phyloP scores from a whole-genome alignment of 1,284 basidiomycete species.

The Tylopilus sp. region DNA sequence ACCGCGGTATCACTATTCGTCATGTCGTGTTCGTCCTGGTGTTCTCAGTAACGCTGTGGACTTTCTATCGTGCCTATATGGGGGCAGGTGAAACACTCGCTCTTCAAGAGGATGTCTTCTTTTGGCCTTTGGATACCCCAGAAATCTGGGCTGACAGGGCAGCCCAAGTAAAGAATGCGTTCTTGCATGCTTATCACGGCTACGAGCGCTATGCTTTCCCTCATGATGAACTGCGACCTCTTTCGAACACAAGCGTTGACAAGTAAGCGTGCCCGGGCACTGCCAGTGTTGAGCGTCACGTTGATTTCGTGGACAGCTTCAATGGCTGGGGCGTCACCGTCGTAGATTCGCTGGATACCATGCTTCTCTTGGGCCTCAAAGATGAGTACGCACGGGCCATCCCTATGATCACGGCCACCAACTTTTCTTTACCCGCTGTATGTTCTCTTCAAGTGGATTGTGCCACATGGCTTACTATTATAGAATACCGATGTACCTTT shows the following conservation, averaged over 20 bases:
- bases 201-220: slow-evolving; percentile 65
- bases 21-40: slow-evolving; percentile 38
- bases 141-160: slow-evolving; percentile 62
- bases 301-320: slow-evolving; percentile 57
- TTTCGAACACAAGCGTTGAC: slow-evolving; percentile 54
- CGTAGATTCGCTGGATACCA: slow-evolving; percentile 86
- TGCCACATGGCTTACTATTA: slow-evolving; percentile 4
- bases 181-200: slow-evolving; percentile 67
- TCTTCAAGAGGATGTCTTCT: slow-evolving; percentile 26
- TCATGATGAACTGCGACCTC: slow-evolving; percentile 66
- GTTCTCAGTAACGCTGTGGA: slow-evolving; percentile 35
- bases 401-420: slow-evolving; percentile 67
- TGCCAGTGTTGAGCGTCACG: neutral
- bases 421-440: slow-evolving; percentile 60
- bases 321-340: slow-evolving; percentile 89
- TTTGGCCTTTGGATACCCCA: slow-evolving; percentile 37
- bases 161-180: slow-evolving; percentile 62
- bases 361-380: slow-evolving; percentile 85
- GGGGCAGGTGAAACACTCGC: slow-evolving; percentile 8
- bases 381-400: slow-evolving; percentile 79
- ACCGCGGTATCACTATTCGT: slow-evolving; percentile 37
- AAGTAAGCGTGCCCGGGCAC: slow-evolving; percentile 51
- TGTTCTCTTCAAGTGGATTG: slow-evolving; percentile 3
- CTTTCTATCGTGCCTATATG: slow-evolving; percentile 21
- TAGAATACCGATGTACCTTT: slow-evolving; percentile 58